phyloP scores from a whole-genome alignment of 2,329 filamentous ascomycete species.

The Fusarium bulbicola region DNA sequence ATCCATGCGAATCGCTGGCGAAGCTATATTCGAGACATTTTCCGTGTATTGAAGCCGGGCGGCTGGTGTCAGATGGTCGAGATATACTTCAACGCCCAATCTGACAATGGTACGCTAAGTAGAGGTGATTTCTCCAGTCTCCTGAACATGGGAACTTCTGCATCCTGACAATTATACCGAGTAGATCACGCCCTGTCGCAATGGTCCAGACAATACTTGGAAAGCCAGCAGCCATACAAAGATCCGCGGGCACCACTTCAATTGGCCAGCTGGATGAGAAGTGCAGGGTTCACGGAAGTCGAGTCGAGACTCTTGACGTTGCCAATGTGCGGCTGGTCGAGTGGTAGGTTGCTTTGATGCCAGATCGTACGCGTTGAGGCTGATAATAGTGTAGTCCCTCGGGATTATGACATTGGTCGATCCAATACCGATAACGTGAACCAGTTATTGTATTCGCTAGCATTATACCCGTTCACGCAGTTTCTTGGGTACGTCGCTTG shows the following conservation, averaged over 20 bases:
- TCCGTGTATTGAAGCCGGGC: slow-evolving; percentile 73
- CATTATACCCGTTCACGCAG: slow-evolving; percentile 65
- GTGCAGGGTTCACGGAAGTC: slow-evolving; percentile 73
- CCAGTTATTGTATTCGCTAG: slow-evolving; percentile 62
- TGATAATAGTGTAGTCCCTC: slow-evolving; percentile 52
- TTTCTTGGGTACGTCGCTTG: slow-evolving; percentile 53
- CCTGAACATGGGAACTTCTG: background rate
- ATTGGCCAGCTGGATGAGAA: slow-evolving; percentile 65
- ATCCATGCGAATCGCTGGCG: slow-evolving; percentile 79
- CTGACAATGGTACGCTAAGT: slow-evolving; percentile 81
- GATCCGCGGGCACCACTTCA: slow-evolving; percentile 72
- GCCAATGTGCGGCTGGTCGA: slow-evolving; percentile 76
- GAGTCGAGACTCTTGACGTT: slow-evolving; percentile 72
- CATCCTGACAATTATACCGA: slow-evolving; percentile 8
- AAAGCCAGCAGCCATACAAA: slow-evolving; percentile 69
- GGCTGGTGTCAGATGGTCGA: slow-evolving; percentile 94
- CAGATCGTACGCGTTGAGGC: background rate
- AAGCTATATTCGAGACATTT: slow-evolving; percentile 79
- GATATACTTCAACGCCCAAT: slow-evolving; percentile 85
- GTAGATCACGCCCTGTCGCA: slow-evolving; percentile 70
- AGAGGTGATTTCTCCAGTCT: slow-evolving; percentile 55
- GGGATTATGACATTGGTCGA: slow-evolving; percentile 62
- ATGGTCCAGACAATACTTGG: slow-evolving; percentile 74
- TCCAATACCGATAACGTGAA: slow-evolving; percentile 65
- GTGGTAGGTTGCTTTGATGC: slow-evolving; percentile 55